Evolutionary conservation across 2,329 filamentous ascomycete species (phyloP), one percentile per base, ranked within the genome.

Genomic region (Leptosphaerulina australis): DNA sequence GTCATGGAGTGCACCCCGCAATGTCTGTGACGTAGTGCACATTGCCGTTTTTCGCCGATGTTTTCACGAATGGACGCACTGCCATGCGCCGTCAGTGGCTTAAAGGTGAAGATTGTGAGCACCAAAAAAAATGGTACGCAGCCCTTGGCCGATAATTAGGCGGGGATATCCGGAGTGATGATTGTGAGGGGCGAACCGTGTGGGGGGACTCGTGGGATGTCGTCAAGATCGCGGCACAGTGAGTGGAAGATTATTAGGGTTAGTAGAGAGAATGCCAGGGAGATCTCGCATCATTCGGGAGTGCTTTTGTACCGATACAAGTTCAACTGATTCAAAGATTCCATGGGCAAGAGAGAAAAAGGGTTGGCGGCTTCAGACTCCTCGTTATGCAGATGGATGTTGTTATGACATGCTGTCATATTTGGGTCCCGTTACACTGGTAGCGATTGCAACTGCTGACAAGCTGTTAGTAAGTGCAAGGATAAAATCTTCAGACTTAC

Each of bases 11-110:
- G 45, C 58, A 58, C 56, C 60, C 62, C 59, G 59, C 59, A 59
- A 50, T 43, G 40, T 28, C 34, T 40, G 54, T 63, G 60, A 63
- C 56, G 60, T 63, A 60, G 49, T 43, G 50, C 36, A 43, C 25
- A 22, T 26, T 20, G 63, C 63, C 63, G 63, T 64, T 22, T 20
- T 60, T 63, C 56, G 59, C 63, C 63, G 62, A 44, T 14, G 15
- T 41, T 37, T 53, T 44, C 48, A 47, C 58, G 53, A 53, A 60
- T 52, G 44, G 55, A 30, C 17, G 30, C 41, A 30, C 35, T 48
- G 46, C 41, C 43, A 39, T 21, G 31, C 31, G 38, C 41, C 24
- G 18, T 43, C 48, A 52, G 43, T 55, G 53, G 55, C 38, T 44
- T 31, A 21, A 21, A 26, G 3, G 22, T 5, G 20, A 51, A 14